phyloP scores from a whole-genome alignment of 2,329 filamentous ascomycete genomes.

The Epichloe glyceriae region DNA sequence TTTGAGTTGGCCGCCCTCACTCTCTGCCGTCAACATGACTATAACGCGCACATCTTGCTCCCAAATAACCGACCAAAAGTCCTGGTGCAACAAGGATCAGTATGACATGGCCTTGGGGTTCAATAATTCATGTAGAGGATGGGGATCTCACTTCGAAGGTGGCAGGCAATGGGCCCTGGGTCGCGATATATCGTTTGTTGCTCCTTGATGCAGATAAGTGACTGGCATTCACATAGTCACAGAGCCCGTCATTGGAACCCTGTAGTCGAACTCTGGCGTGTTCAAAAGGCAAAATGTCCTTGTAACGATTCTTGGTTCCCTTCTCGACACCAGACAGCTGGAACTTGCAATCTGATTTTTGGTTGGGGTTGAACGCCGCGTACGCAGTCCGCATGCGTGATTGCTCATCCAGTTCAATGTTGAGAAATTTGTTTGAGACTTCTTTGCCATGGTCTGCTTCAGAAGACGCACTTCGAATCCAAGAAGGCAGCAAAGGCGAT shows the following conservation, averaged over 20 bases:
- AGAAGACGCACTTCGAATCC: conserved; percentile 60
- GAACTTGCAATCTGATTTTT: conserved; percentile 27
- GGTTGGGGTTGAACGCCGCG: conserved; percentile 32
- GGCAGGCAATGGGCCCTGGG: conserved; percentile 81
- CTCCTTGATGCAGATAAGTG: conserved; percentile 68
- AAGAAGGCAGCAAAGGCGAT: conserved; percentile 50
- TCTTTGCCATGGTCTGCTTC: conserved; percentile 60
- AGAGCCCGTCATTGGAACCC: conserved; percentile 50
- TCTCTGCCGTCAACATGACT: conserved; percentile 91
- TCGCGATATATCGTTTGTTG: conserved; percentile 89
- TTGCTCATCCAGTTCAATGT: conserved; percentile 75
- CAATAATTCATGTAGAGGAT: not conserved
- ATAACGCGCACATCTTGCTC: conserved; percentile 91
- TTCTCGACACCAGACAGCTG: conserved; percentile 89
- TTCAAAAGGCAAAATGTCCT: conserved; percentile 94
- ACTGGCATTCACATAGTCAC: conserved; percentile 95
- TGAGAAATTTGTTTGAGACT: conserved; percentile 72
- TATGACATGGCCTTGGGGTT: not conserved
- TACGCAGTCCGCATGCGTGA: conserved; percentile 80
- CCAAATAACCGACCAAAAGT: conserved; percentile 98
- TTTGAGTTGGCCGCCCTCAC: conserved; percentile 86
- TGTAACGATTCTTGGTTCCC: conserved; percentile 90
- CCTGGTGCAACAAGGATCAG: conserved; percentile 33
- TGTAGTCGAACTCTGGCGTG: conserved; percentile 77
- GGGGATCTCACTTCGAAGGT: conserved; percentile 66